phyloP scores from a whole-genome alignment of 305 asterid species.

The Solanum aculeatissimum region DNA sequence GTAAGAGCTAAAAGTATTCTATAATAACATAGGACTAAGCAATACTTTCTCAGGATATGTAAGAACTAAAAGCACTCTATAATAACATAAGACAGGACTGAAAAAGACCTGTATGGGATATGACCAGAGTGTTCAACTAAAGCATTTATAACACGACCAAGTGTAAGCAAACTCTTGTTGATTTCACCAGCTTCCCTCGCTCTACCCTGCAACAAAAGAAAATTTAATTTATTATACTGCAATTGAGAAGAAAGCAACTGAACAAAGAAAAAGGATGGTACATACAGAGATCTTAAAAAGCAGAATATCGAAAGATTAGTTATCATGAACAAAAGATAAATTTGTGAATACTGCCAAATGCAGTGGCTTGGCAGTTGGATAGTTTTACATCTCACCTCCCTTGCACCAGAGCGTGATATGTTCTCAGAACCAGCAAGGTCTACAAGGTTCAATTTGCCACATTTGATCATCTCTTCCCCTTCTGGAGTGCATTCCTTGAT shows the following conservation, averaged over 20 bases:
- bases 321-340: not conserved
- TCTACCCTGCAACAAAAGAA: slow-evolving; percentile 59
- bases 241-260: not conserved
- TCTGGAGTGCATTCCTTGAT: slow-evolving; percentile 96
- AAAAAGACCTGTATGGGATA: slow-evolving; percentile 7
- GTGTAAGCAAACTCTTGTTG: slow-evolving; percentile 6
- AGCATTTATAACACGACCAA: slow-evolving; percentile 6
- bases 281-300: not conserved
- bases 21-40: not conserved
- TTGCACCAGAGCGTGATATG: slow-evolving; percentile 96
- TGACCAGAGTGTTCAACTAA: slow-evolving; percentile 7
- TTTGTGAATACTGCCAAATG: not conserved
- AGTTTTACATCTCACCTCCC: slow-evolving; percentile 56
- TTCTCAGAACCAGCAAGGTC: slow-evolving; percentile 99
- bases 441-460: slow-evolving; percentile 94
- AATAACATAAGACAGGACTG: not conserved
- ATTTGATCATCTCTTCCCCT: slow-evolving; percentile 97
- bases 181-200: slow-evolving; percentile 83
- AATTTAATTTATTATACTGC: not conserved
- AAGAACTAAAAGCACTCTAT: not conserved
- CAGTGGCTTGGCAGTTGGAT: not conserved
- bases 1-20: not conserved
- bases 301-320: not conserved
- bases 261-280: not conserved
- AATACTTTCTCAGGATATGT: not conserved